Conservation (phyloP, 495 filamentous ascomycete species). For the Penicillium subrubescens region DNA sequence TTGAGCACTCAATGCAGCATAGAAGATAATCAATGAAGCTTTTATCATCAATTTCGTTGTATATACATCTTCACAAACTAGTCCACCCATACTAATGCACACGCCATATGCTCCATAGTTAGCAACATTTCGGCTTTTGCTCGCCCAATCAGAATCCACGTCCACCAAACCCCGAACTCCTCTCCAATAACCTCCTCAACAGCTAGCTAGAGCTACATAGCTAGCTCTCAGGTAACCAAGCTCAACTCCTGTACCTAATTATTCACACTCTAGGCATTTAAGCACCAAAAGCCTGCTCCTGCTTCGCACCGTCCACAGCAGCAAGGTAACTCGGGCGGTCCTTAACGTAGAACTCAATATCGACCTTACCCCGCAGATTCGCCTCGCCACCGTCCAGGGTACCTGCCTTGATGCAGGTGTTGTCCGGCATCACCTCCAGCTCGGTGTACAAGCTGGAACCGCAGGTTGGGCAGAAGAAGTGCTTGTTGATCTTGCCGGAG, state of each 20-base stretch:
- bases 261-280: background rate
- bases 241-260: background rate
- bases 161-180: background rate
- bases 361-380: conserved; percentile 36
- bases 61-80: background rate
- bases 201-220: background rate
- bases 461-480: conserved; percentile 50
- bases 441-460: conserved; percentile 49
- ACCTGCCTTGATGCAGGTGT: conserved; percentile 45
- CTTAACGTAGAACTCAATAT: conserved; percentile 51
- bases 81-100: background rate
- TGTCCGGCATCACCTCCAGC: conserved; percentile 51
- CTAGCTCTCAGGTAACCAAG: background rate
- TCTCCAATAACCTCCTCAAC: background rate
- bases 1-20: background rate
- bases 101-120: background rate
- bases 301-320: conserved; percentile 45
- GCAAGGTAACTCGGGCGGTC: conserved; percentile 40
- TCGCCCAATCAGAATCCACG: background rate
- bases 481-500: conserved; percentile 51
- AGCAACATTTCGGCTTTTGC: background rate
- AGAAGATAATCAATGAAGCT: background rate
- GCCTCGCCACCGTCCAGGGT: conserved; percentile 42
- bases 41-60: background rate
- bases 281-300: conserved; percentile 34